Evolutionary conservation across 1,139 yeast species (phyloP), one percentile per base, ranked within the genome.

Genomic region (Candida labiduridarum): DNA sequence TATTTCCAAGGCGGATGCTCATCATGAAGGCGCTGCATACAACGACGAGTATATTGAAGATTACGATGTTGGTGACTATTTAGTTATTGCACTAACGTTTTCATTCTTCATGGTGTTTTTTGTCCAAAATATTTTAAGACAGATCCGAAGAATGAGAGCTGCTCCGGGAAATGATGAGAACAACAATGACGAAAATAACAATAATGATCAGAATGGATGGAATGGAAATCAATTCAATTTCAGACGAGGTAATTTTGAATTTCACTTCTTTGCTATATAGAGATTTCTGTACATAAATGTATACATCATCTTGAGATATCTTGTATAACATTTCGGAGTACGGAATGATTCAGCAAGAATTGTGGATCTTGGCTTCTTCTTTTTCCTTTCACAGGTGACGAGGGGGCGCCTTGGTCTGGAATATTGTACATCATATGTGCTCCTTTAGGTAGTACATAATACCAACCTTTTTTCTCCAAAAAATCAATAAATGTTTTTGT

Each of bases 401-500:
- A 40, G 6, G 39, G 44, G 8, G 39, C 48, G 12, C 49, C 29
- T 39, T 38, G 41, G 6, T 35, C 29, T 16, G 57, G 57, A 39
- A 65, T 61, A 5, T 59, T 49, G 59, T 81, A 82, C 14, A 69
- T 50, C 2, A 56, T 54, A 27, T 71, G 69, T 11, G 85, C 85
- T 19, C 64, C 62, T 10, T 59, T 55, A 2, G 86, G 85, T 22
- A 87, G 65, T 45, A 74, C 66, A 57, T 83, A 79, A 42, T 85
- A 72, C 97, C 97, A 92, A 0, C 78, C 74, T 50, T 82, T 77
- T 4, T 71, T 64, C 42, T 81, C 78, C 33, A 91, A 69, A 45
- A 90, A 69, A 6, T 78, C 73, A 62, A 91, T 74, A 59, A 92
- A 88, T 10, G 81, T 80, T 47, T 77, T 75, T 49, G 91, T 76